These are phyloP conservation scores for Diaporthe citrichinensis DNA, from an alignment of 2,329 filamentous ascomycete species.

Conservation along the genomic window DNA sequence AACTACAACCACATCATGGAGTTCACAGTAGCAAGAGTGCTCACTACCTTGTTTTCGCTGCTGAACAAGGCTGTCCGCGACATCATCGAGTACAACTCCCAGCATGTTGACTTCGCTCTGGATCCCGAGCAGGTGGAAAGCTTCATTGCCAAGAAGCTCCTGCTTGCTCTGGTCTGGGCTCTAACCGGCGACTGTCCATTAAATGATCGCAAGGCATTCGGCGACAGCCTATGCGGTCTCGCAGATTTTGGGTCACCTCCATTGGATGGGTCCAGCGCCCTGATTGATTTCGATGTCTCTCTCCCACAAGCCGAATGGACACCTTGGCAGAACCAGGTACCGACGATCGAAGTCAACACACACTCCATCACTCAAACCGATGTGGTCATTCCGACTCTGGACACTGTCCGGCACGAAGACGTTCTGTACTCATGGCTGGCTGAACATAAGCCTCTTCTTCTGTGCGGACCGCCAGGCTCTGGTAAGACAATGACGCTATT, in stretches of 20 bases:
- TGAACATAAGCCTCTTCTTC: conserved; percentile 95
- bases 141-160: conserved; percentile 92
- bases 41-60: conserved; percentile 94
- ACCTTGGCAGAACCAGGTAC: conserved; percentile 95
- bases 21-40: conserved; percentile 89
- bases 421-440: conserved; percentile 99
- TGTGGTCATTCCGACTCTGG: conserved; percentile 96
- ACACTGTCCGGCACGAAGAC: conserved; percentile 97
- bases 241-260: conserved; percentile 89
- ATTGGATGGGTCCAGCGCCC: conserved; percentile 81
- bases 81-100: conserved; percentile 94
- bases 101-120: conserved; percentile 94
- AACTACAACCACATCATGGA: conserved; percentile 98
- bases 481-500: conserved; percentile 99
- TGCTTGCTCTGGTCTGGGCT: conserved; percentile 94
- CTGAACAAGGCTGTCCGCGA: conserved; percentile 94
- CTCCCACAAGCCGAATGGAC: conserved; percentile 91
- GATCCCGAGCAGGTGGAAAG: conserved; percentile 91
- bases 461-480: conserved; percentile 97
- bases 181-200: conserved; percentile 96
- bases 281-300: conserved; percentile 96
- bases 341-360: conserved; percentile 95
- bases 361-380: conserved; percentile 98
- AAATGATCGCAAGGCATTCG: conserved; percentile 87
- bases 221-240: conserved; percentile 84